Evolutionary conservation across 148 eudicot species (phyloP), one percentile per base, ranked within the genome.

Genomic region (Spergularia marina): DNA sequence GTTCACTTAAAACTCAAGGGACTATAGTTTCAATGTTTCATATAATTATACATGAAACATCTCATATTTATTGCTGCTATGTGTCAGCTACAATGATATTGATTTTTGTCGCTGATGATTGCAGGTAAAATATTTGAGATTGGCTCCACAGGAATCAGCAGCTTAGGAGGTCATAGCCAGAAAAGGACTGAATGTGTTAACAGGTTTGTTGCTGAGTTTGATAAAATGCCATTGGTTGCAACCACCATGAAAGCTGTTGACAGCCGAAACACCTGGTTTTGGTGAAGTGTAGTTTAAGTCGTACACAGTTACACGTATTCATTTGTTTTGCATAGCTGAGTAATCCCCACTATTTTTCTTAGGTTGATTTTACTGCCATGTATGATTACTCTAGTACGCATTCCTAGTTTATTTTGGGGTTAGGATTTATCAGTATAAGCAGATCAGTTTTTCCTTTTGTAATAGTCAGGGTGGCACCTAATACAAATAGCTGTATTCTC

Each of bases 111-210:
- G 44, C 4, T 75, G 34, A 67, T 53, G 52, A 44, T 83, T 80
- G 79, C 83, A 94, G 98, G 95, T 62, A 85, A 85, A 71, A 91
- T 94, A 71, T 86, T 72, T 62, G 98, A 94, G 86, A 94, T 94
- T 21, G 97, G 98, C 18, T 87, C 97, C 39, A 89, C 89, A 11
- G 98, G 98, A 68, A 91, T 91, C 70, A 94, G 98, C 79, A 94
- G 97, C 81, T 71, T 91, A 87, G 94, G 91, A 80, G 98, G 93
- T 58, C 98, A 94, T 79, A 87, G 52, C 12, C 84, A 83, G 15
- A 88, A 81, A 73, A 85, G 98, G 79, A 86, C 87, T 0, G 74
- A 85, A 63, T 94, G 98, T 39, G 83, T 94, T 1, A 90, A 94
- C 79, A 81, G 80, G 68, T 90, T 92, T 51, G 90, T 82, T 1